Base-by-base conservation (phyloP, 768 basidiomycete species). In the Suillus variegatus region DNA sequence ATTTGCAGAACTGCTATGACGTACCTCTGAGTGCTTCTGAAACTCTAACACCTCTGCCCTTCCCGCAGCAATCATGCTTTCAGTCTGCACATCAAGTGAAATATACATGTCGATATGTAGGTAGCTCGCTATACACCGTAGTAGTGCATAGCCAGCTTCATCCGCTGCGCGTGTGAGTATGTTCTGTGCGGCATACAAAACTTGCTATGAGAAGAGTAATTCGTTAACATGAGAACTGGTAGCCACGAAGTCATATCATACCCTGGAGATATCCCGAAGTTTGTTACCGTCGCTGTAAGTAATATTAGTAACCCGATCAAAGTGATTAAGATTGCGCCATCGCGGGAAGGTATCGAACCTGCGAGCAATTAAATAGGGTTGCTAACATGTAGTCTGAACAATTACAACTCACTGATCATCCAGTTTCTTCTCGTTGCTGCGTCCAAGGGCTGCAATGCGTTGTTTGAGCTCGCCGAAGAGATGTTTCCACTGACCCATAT, bases 191-290 rank as follows among this genome's bases (percentile, higher is more conserved):
- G 70, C 72, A 69, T 73, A 76, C 0, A 80, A 35, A 1, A 79
- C 66, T 44, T 74, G 65, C 78, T 78, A 58, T 46, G 1, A 51
- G 51, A 52, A 36, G 35, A 35, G 35, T 35, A 35, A 35, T 35
- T 35, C 35, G 35, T 35, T 35, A 35, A 35, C 35, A 35, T 35
- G 35, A 35, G 35, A 28, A 65, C n/a, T 28, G 25, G 25, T 25
- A 14, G 25, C 14, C 10, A 6, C 54, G 51, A 66, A 35, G 35
- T 35, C 35, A 35, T 35, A 35, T 35, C 28, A 47, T 65, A 80
- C 79, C 73, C 77, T 80, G 7, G 72, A 67, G 10, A 81, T 72
- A 63, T 81, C 78, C 52, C 75, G 76, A 60, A 71, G 73, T 64
- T 81, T 81, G 16, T 66, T 64, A 1, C 73, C 77, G 68, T 81